A percentile compares a stretch with the other conserved stretches of the same genome.
Evolutionary conservation across 164 flowering plant genomes (phyloP).

Genomic region (Piper longum): DNA sequence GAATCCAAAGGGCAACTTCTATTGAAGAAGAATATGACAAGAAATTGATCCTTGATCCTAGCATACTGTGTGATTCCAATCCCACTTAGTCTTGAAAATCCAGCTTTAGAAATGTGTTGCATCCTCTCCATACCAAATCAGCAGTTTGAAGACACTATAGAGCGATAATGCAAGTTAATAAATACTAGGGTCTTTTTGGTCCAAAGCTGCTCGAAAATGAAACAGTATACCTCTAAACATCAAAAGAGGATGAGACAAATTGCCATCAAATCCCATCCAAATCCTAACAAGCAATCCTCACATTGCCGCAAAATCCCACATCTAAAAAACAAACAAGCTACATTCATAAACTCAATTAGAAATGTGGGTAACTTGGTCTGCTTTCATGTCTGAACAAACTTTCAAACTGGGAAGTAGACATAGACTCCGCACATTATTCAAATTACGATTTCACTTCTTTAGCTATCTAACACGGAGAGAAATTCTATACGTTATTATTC

Average conservation of each 20-base stretch:
- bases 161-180: slow-evolving; percentile 7
- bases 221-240: slow-evolving; percentile 49
- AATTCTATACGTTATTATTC: too few species aligned
- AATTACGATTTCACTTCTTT: too few species aligned
- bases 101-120: slow-evolving; percentile 18
- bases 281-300: slow-evolving; percentile 19
- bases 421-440: too few species aligned
- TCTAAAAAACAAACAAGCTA: slow-evolving; percentile 47
- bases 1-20: slow-evolving; percentile 9
- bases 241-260: slow-evolving; percentile 36
- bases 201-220: slow-evolving; percentile 32
- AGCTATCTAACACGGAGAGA: too few species aligned
- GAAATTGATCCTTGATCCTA: slow-evolving; percentile 5
- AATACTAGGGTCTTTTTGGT: slow-evolving; percentile 10
- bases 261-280: slow-evolving; percentile 45
- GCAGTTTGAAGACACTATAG: slow-evolving; percentile 13
- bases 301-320: slow-evolving; percentile 40
- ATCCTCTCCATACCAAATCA: slow-evolving; percentile 15
- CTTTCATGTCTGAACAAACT: slow-evolving; percentile 1
- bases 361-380: slow-evolving; percentile 1
- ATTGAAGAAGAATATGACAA: neutral
- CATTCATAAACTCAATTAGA: slow-evolving; percentile 19
- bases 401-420: too few species aligned
- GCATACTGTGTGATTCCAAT: slow-evolving; percentile 10
- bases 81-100: slow-evolving; percentile 15